A percentile compares a stretch with the other conserved stretches of the same genome.
Conservation (phyloP, 495 filamentous ascomycete species). For the Neurospora africana region DNA sequence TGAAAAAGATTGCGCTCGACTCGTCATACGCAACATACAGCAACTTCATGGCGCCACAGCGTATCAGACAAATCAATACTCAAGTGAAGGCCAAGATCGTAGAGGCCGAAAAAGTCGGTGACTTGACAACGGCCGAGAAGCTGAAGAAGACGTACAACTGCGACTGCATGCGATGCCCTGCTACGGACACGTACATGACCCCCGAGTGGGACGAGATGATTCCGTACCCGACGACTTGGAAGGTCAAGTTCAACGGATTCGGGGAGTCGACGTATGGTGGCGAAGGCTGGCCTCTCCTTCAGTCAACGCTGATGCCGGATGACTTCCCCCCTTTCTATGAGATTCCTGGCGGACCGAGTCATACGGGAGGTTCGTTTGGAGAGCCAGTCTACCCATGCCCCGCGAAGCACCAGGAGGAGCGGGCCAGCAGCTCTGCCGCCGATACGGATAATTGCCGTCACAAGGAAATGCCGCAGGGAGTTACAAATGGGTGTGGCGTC, state of each 20-base stretch:
- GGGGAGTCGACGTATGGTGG: constrained; percentile 8
- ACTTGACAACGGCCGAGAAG: background rate
- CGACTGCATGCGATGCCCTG: background rate
- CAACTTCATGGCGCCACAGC: constrained; percentile 11
- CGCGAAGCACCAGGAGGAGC: background rate
- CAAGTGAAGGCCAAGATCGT: background rate
- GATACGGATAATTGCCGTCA: background rate
- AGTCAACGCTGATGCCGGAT: background rate
- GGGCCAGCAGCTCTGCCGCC: background rate
- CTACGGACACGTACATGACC: constrained; percentile 8
- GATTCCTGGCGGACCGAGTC: constrained; percentile 1
- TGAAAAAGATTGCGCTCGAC: constrained; percentile 5
- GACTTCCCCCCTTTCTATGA: constrained; percentile 6
- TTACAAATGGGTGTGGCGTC: background rate
- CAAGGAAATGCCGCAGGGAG: background rate
- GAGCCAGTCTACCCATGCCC: background rate
- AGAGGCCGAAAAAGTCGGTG: background rate
- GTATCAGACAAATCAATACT: constrained; percentile 1
- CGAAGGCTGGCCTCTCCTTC: background rate
- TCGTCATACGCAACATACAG: background rate
- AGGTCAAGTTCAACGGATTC: constrained; percentile 9
- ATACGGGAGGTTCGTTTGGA: constrained; percentile 1
- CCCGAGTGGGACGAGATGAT: constrained; percentile 12
- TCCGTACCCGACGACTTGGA: constrained; percentile 13
- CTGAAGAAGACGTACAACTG: background rate